These are phyloP conservation scores for Saturnispora gosingensis DNA, from an alignment of 805 yeast genomes.

Conservation along the genomic window DNA sequence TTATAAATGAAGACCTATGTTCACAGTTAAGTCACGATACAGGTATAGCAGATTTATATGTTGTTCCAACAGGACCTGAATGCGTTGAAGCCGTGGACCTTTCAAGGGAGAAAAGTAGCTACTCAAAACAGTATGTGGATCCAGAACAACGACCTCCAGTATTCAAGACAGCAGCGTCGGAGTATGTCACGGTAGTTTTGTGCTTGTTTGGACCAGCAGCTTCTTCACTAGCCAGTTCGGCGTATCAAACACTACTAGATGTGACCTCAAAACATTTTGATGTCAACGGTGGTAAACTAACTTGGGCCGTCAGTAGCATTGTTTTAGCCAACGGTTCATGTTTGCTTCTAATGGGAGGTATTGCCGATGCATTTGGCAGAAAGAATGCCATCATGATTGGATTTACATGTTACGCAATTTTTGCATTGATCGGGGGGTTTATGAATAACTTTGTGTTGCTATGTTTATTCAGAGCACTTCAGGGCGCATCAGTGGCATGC, in stretches of 20 bases:
- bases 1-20: not conserved
- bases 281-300: slow-evolving; percentile 32
- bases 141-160: slow-evolving; percentile 30
- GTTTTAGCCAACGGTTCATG: slow-evolving; percentile 36
- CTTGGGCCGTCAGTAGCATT: slow-evolving; percentile 36
- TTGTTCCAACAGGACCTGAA: slow-evolving; percentile 3
- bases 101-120: slow-evolving; percentile 5
- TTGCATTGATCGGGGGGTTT: slow-evolving; percentile 30
- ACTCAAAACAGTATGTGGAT: slow-evolving; percentile 11
- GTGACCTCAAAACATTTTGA: slow-evolving; percentile 28
- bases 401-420: slow-evolving; percentile 25
- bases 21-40: not conserved
- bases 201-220: slow-evolving; percentile 35
- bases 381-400: slow-evolving; percentile 31
- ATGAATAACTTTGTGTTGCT: slow-evolving; percentile 30
- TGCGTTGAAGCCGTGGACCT: not conserved
- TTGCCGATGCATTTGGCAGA: slow-evolving; percentile 42
- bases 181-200: slow-evolving; percentile 25
- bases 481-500: slow-evolving; percentile 36
- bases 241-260: slow-evolving; percentile 30
- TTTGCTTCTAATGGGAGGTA: slow-evolving; percentile 35
- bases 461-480: slow-evolving; percentile 35
- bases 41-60: not conserved
- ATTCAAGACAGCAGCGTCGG: slow-evolving; percentile 28
- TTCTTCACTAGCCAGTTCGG: slow-evolving; percentile 29